Conservation (phyloP, 306 rosid genomes). For the Quercus bicolor region DNA sequence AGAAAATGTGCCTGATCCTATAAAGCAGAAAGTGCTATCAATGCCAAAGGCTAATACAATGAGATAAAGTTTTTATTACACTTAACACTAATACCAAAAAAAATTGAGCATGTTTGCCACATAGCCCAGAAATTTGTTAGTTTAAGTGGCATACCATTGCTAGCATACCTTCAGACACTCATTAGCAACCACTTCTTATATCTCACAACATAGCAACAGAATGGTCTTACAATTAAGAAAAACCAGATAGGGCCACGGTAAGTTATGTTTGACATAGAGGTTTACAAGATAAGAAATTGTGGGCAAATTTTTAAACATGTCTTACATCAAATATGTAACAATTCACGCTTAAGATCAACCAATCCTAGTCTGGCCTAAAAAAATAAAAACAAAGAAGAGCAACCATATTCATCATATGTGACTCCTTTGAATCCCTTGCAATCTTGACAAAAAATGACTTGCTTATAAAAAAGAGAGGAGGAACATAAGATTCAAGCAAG, state of each 20-base stretch:
- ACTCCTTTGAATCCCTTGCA: background rate
- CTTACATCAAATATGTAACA: too few relatives aligned
- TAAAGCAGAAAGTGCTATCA: background rate
- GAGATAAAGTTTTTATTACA: background rate
- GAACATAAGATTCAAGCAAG: slow-evolving; percentile 21
- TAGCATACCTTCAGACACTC: background rate
- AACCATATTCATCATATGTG: background rate
- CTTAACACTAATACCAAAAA: background rate
- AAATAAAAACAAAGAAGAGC: too few relatives aligned
- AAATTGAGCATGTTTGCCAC: background rate
- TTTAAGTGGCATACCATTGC: background rate
- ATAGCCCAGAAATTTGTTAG: background rate
- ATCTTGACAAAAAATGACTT: background rate
- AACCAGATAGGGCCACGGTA: background rate
- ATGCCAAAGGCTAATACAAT: background rate
- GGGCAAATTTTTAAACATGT: background rate
- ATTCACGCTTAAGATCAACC: too few relatives aligned
- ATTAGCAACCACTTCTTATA: background rate
- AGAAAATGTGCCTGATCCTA: background rate
- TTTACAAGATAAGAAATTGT: background rate
- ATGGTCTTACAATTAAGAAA: background rate
- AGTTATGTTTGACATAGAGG: background rate
- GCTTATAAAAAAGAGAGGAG: slow-evolving; percentile 7
- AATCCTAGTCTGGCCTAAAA: too few relatives aligned
- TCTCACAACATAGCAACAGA: background rate